A percentile compares a stretch with the other conserved stretches of the same genome.
phyloP scores from a whole-genome alignment of 2,329 filamentous ascomycete species.

The Cladorrhinum sp. region DNA sequence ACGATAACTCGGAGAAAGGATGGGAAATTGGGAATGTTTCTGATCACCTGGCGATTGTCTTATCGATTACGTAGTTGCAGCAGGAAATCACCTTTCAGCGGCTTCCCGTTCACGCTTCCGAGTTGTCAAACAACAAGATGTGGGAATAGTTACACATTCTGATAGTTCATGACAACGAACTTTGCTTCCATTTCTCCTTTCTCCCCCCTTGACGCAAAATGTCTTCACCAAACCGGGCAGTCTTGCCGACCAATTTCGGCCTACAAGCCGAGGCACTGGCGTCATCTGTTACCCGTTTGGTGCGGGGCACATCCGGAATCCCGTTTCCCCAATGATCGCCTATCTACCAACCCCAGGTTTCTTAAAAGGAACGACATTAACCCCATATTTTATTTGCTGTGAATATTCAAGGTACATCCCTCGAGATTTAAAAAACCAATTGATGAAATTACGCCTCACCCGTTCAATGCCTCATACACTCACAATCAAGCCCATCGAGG shows the following conservation, averaged over 20 bases:
- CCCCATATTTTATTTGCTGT: background rate
- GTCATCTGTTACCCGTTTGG: background rate
- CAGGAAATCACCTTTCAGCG: too few relatives aligned
- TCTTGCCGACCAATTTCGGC: background rate
- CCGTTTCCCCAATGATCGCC: background rate
- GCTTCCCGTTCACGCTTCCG: background rate
- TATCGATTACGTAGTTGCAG: background rate
- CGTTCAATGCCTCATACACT: slow-evolving; percentile 43
- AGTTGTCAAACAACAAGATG: background rate
- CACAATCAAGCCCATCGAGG: slow-evolving; percentile 66
- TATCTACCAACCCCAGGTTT: background rate
- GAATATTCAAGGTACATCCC: background rate
- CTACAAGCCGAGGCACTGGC: background rate
- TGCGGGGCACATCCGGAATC: background rate
- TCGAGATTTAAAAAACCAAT: background rate
- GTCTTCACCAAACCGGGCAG: background rate
- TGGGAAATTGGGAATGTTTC: background rate
- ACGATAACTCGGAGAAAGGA: background rate
- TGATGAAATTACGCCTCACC: background rate
- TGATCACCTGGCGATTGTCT: background rate
- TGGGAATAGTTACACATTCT: background rate
- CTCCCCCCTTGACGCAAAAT: background rate
- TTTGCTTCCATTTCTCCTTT: background rate
- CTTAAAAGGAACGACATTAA: background rate
- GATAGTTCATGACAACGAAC: too few relatives aligned